These are phyloP conservation scores for Biscogniauxia sp. DNA, from an alignment of 2,329 filamentous ascomycete species.

Conservation along the genomic window DNA sequence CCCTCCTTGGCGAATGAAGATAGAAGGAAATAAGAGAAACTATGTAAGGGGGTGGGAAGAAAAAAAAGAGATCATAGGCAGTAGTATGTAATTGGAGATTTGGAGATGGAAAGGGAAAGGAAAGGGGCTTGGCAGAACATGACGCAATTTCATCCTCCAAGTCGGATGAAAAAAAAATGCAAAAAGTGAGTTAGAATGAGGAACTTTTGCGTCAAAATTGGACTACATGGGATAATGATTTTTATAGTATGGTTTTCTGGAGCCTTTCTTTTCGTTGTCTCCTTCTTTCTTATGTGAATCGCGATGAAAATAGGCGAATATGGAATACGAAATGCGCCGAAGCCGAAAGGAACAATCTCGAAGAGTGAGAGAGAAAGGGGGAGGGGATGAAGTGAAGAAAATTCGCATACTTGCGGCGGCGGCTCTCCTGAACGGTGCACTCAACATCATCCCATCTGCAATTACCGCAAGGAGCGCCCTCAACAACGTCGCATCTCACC, in stretches of 20 bases:
- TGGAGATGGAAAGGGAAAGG: constrained; percentile 15
- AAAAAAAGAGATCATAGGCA: neutral
- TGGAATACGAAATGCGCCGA: neutral
- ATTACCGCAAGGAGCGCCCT: constrained; percentile 83
- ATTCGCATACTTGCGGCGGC: constrained; percentile 74
- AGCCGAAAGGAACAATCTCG: neutral
- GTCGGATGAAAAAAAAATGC: neutral
- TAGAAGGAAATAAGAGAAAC: constrained; percentile 4
- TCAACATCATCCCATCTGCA: constrained; percentile 78
- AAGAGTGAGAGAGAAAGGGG: neutral
- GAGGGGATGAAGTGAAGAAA: constrained; percentile 12
- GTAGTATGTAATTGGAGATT: constrained; percentile 20
- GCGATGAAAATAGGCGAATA: neutral
- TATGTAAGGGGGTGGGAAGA: neutral
- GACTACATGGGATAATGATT: neutral
- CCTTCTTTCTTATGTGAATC: too few species aligned
- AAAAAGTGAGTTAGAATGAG: neutral
- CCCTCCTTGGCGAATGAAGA: constrained; percentile 1
- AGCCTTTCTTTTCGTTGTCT: neutral
- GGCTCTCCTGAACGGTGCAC: constrained; percentile 76
- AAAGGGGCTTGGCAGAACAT: constrained; percentile 11
- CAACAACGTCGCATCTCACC: constrained; percentile 90
- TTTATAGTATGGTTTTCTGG: neutral
- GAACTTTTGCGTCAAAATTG: neutral
- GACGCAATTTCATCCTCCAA: neutral